These are phyloP conservation scores for Cyberlindnera bimundalis DNA, from an alignment of 805 yeast species.

Conservation along the genomic window DNA sequence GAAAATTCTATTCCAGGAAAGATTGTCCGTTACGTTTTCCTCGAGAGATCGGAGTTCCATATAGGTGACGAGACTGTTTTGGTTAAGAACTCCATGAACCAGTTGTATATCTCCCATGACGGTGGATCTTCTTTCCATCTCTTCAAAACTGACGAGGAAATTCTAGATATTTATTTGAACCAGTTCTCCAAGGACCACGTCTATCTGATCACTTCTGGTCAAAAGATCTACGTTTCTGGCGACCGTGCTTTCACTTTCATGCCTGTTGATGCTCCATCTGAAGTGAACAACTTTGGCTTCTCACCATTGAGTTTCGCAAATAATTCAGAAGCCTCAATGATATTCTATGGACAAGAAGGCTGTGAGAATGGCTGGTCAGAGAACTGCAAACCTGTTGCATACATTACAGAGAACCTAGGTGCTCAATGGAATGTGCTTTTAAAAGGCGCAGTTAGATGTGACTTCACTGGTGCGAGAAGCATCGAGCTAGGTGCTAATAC, in stretches of 20 bases:
- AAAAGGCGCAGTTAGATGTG: slow-evolving; percentile 55
- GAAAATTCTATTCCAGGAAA: slow-evolving; percentile 47
- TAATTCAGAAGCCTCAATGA: slow-evolving; percentile 45
- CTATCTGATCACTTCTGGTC: slow-evolving; percentile 16
- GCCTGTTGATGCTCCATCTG: slow-evolving; percentile 39
- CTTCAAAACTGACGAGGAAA: slow-evolving; percentile 30
- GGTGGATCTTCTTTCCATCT: slow-evolving; percentile 22
- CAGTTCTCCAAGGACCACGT: slow-evolving; percentile 50
- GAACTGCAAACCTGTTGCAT: slow-evolving; percentile 55
- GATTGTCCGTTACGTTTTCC: slow-evolving; percentile 53
- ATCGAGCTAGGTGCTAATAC: slow-evolving; percentile 40
- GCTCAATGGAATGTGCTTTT: slow-evolving; percentile 49
- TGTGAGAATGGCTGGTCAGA: slow-evolving; percentile 36
- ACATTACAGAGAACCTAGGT: slow-evolving; percentile 66
- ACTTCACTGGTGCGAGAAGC: slow-evolving; percentile 50
- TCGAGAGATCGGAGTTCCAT: slow-evolving; percentile 37
- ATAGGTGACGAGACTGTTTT: slow-evolving; percentile 60
- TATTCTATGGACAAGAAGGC: slow-evolving; percentile 62
- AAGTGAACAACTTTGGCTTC: slow-evolving; percentile 45
- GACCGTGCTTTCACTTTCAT: slow-evolving; percentile 55
- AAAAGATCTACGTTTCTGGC: slow-evolving; percentile 46
- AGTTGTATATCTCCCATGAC: slow-evolving; percentile 62
- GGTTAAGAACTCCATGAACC: slow-evolving; percentile 48
- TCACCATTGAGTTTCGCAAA: slow-evolving; percentile 61
- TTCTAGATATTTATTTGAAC: slow-evolving; percentile 54